Base-by-base conservation (phyloP, 306 rosid species). In the Prunus davidiana region DNA sequence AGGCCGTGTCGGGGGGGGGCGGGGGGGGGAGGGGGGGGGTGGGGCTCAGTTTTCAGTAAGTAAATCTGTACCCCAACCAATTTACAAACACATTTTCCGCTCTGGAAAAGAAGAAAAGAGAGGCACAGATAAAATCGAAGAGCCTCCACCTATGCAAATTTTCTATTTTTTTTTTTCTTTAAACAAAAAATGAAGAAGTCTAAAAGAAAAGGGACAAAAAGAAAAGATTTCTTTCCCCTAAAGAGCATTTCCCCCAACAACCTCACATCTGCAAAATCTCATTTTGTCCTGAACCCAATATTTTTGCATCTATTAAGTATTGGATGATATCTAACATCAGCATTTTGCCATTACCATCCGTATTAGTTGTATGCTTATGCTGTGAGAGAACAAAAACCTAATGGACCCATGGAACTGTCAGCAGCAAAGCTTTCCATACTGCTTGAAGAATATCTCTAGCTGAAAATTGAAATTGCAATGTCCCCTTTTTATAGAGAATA, bases 41-140 rank as follows among this genome's bases (percentile, higher is more conserved):
- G n/a, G n/a, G n/a, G n/a, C n/a, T n/a, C n/a, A 77, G 43, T 38
- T 38, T 76, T 80, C 87, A 63, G 79, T 73, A 81, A 85, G 71
- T 80, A 82, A 84, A 93, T 81, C 73, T 86, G 83, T 89, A 86
- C 81, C 88, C 92, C 97, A 88, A 86, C 90, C 89, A 84, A 91
- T 91, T 78, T 91, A 91, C 91, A 91, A 78, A 83, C 81, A 69
- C 74, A 38, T 81, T 80, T 81, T 46, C 28, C 41, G 80, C 69
- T 62, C 58, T 56, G 66, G 75, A 80, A 83, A 52, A 75, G 75
- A 83, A 80, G 75, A 51, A 52, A 73, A 68, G 76, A 69, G 57
- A 58, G 67, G 83, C 83, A 70, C 81, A 67, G 86, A 72, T 62
- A 77, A 88, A 69, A 80, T 75, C 52, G 80, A 77, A 67, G 75